Base-by-base conservation (phyloP, 2,329 filamentous ascomycete genomes). In the Cladosporium oxysporum region DNA sequence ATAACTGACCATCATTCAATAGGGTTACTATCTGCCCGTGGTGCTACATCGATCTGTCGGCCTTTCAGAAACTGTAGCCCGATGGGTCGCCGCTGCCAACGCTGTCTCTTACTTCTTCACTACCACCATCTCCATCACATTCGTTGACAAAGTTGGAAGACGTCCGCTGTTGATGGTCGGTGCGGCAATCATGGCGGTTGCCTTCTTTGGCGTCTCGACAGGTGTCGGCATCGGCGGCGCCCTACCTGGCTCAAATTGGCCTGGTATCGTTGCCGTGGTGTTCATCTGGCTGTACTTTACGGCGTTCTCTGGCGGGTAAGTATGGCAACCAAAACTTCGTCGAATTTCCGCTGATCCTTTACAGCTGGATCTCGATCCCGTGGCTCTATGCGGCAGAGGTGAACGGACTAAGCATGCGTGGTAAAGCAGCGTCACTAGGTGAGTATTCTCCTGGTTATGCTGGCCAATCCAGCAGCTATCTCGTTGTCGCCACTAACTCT, bases 271-370 rank as follows among this genome's bases (percentile, higher is more conserved):
- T 44, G 81, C 82, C 0, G 81, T 83, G 12, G 87, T 89, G 3
- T 88, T 88, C 66, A 69, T 91, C n/a, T 90, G 90, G 78, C 83
- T 87, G 2, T 91, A 90, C 77, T 90, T 90, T 71, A 87, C 87
- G 3, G 87, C 87, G 60, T 90, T 90, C 69, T 88, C 87, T 37
- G 87, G 87, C 0, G 87, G 83, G 52, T 33, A n/a, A 29, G 52
- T 12, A n/a, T 10, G 10, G 10, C 41, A 47, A n/a, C n/a, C 10
- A 21, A 8, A n/a, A n/a, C 11, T 47, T 11, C 26, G 28, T 21
- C 10, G 4, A 8, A 12, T 14, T 8, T 55, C 31, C 11, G 18
- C 52, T 55, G 10, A 55, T 16, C 6, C 18, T 33, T 8, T 11
- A 31, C 29, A 55, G 52, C 12, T 73, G 71, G 71, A 68, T 74